phyloP scores from a whole-genome alignment of 1,284 basidiomycete species.

The Pseudozyma sp. region DNA sequence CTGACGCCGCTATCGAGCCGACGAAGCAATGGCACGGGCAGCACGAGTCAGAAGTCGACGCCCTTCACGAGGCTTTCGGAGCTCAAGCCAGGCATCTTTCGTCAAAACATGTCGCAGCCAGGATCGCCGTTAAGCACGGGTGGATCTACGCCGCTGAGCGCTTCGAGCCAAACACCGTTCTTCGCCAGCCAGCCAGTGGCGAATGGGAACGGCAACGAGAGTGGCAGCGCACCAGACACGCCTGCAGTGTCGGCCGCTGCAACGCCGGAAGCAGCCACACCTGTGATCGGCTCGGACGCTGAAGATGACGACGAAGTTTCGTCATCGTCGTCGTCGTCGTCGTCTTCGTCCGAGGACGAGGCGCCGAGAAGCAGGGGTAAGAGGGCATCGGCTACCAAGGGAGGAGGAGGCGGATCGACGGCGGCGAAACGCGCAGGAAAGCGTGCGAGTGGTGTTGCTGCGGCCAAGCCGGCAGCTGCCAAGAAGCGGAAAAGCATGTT shows the following conservation, averaged over 20 bases:
- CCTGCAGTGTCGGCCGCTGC: neutral
- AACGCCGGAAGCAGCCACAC: neutral
- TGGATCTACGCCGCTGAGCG: slow-evolving; percentile 20
- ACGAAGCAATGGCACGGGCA: slow-evolving; percentile 6
- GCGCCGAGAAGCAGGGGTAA: slow-evolving; percentile 3
- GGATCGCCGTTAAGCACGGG: slow-evolving; percentile 41
- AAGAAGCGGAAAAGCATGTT: slow-evolving; percentile 37
- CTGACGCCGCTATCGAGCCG: slow-evolving; percentile 16
- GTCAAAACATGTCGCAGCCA: slow-evolving; percentile 52
- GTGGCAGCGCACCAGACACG: neutral
- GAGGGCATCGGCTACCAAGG: neutral
- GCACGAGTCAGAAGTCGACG: slow-evolving; percentile 21
- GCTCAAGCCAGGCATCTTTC: slow-evolving; percentile 49
- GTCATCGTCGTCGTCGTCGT: slow-evolving; percentile 16
- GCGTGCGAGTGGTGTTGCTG: neutral
- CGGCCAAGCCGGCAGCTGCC: slow-evolving; percentile 11
- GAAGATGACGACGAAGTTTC: slow-evolving; percentile 10
- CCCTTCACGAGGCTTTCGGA: slow-evolving; percentile 54
- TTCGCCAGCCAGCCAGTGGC: slow-evolving; percentile 16
- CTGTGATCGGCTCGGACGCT: neutral
- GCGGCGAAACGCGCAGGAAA: slow-evolving; percentile 11
- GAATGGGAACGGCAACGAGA: slow-evolving; percentile 2
- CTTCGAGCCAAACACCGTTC: slow-evolving; percentile 13
- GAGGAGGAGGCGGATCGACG: slow-evolving; percentile 6
- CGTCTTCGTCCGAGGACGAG: slow-evolving; percentile 22